phyloP scores from a whole-genome alignment of 805 yeast genomes.

The Saccharomycopsis oosterbeekiorum region DNA sequence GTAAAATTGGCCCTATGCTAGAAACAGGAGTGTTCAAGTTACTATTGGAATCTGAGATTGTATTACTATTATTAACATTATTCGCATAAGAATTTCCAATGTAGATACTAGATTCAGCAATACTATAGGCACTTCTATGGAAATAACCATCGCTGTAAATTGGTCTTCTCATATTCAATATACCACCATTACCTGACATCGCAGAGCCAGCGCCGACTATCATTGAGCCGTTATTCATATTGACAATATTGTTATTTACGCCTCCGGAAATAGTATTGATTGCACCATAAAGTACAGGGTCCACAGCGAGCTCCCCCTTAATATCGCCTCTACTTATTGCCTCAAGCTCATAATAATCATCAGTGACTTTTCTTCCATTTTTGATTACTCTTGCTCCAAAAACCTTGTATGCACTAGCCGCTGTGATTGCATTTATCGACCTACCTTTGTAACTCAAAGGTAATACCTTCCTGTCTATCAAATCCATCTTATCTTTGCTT shows the following conservation, averaged over 20 bases:
- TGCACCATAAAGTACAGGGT: not conserved
- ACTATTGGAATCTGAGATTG: not conserved
- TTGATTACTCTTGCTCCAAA: conserved; percentile 80
- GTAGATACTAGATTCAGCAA: not conserved
- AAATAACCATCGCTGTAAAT: conserved; percentile 11
- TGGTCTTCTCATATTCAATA: no score
- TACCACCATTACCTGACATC: not conserved
- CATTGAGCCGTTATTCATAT: not conserved
- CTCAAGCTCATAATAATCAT: conserved; percentile 53
- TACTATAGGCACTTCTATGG: conserved; percentile 9
- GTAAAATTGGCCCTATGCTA: not conserved
- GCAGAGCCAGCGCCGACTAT: not conserved
- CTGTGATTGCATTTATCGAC: conserved; percentile 81
- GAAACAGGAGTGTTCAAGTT: not conserved
- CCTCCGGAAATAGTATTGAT: not conserved
- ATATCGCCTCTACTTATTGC: conserved; percentile 16
- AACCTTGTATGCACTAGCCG: conserved; percentile 79
- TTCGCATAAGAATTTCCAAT: not conserved
- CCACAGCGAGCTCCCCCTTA: conserved; percentile 11
- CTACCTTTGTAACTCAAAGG: conserved; percentile 90
- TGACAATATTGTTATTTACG: not conserved
- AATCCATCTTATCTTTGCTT: conserved; percentile 71
- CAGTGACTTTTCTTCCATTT: conserved; percentile 71
- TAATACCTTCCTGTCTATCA: conserved; percentile 69
- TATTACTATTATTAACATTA: not conserved